A percentile compares a stretch with the other conserved stretches of the same genome.
Conservation (phyloP, 2,329 filamentous ascomycete species). For the Cladosporium phlei region DNA sequence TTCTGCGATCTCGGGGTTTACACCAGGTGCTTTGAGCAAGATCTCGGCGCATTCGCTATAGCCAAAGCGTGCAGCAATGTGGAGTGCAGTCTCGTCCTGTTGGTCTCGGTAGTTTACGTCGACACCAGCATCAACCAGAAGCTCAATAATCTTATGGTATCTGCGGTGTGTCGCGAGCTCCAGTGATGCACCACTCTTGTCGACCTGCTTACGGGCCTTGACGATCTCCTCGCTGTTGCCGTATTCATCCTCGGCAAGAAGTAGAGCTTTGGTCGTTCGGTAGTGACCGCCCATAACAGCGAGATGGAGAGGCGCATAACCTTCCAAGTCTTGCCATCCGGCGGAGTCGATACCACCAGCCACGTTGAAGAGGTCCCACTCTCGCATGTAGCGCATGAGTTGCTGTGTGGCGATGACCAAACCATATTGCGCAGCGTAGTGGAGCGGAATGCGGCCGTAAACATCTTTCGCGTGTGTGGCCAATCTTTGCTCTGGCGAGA, state of each 20-base stretch:
- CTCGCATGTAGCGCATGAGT: slow-evolving; percentile 81
- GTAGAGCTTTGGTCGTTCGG: slow-evolving; percentile 73
- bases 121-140: slow-evolving; percentile 83
- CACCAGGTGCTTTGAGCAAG: slow-evolving; percentile 66
- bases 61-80: slow-evolving; percentile 85
- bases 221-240: slow-evolving; percentile 38
- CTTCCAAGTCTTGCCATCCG: slow-evolving; percentile 88
- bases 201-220: slow-evolving; percentile 61
- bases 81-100: slow-evolving; percentile 83
- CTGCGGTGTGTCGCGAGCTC: slow-evolving; percentile 85
- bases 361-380: slow-evolving; percentile 82
- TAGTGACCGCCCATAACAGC: slow-evolving; percentile 89
- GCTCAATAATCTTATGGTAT: slow-evolving; percentile 74
- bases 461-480: slow-evolving; percentile 68
- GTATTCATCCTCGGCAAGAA: slow-evolving; percentile 65
- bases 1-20: slow-evolving; percentile 71
- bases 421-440: slow-evolving; percentile 92
- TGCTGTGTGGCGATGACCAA: slow-evolving; percentile 86
- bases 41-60: slow-evolving; percentile 75
- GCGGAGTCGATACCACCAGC: slow-evolving; percentile 79
- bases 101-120: slow-evolving; percentile 92
- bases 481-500: slow-evolving; percentile 62
- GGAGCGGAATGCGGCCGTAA: slow-evolving; percentile 78
- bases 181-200: slow-evolving; percentile 81
- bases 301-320: slow-evolving; percentile 84